phyloP scores from a whole-genome alignment of 1,284 basidiomycete genomes.

The Sutorius eximius region DNA sequence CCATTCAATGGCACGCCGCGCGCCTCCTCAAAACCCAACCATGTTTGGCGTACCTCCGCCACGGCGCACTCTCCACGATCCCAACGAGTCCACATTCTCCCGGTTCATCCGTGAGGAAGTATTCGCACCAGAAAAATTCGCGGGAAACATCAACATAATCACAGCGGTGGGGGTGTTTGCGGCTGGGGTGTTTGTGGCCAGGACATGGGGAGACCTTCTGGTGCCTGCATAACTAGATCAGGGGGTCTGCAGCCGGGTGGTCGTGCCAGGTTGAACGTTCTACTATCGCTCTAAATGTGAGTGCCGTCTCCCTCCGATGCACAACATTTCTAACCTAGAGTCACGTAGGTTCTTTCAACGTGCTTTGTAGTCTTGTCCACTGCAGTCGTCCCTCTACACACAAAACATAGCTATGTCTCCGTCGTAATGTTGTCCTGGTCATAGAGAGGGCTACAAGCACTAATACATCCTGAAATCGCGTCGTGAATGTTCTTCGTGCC shows the following conservation, averaged over 20 bases:
- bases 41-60: constrained; percentile 48
- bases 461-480: constrained; percentile 15
- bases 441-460: constrained; percentile 16
- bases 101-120: constrained; percentile 67
- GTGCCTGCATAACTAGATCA: constrained; percentile 49
- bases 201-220: constrained; percentile 74
- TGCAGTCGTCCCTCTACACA: constrained; percentile 8
- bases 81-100: constrained; percentile 59
- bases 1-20: constrained; percentile 62
- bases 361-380: constrained; percentile 5
- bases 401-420: constrained; percentile 20
- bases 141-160: constrained; percentile 68
- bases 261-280: not conserved
- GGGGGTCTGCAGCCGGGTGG: not conserved
- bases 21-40: constrained; percentile 52
- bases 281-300: constrained; percentile 9
- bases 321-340: constrained; percentile 3
- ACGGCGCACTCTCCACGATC: constrained; percentile 45
- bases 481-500: constrained; percentile 14
- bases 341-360: constrained; percentile 2
- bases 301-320: not conserved
- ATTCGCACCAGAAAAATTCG: constrained; percentile 66
- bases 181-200: constrained; percentile 61
- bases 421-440: constrained; percentile 20
- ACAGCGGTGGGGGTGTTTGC: constrained; percentile 64